Percentiles rank a stretch among this genome's conserved stretches.
Evolutionary conservation across 768 basidiomycete species (phyloP).

Genomic region (Pulveroboletus sp.): DNA sequence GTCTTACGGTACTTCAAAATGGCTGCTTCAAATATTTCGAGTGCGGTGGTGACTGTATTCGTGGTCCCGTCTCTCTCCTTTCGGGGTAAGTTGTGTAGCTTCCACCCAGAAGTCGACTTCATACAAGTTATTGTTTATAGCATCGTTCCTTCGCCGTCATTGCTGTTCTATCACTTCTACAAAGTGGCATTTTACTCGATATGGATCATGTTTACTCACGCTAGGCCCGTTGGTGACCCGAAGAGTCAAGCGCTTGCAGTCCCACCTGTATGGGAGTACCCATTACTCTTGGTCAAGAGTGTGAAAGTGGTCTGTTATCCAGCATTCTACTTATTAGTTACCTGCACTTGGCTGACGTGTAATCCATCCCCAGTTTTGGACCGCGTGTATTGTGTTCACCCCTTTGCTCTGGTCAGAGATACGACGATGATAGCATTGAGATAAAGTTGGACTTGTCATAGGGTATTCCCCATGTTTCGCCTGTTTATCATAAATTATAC

Average conservation of each 20-base stretch:
- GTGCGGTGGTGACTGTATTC: constrained; percentile 81
- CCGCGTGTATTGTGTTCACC: constrained; percentile 82
- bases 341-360: neutral
- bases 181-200: constrained; percentile 92
- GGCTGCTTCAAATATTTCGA: constrained; percentile 99
- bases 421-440: constrained; percentile 52
- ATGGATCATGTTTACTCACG: constrained; percentile 79
- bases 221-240: constrained; percentile 25
- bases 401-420: constrained; percentile 89
- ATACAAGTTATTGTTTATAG: constrained; percentile 35
- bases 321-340: neutral
- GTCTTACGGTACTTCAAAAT: constrained; percentile 57
- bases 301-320: constrained; percentile 64
- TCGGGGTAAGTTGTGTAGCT: constrained; percentile 59
- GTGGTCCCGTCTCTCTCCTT: constrained; percentile 85
- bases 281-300: constrained; percentile 54
- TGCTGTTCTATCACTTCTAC: constrained; percentile 92
- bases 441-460: neutral
- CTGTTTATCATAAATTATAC: constrained; percentile 7
- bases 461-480: neutral
- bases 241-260: constrained; percentile 25
- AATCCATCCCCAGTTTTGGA: constrained; percentile 67
- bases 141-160: constrained; percentile 69
- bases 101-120: neutral
- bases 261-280: constrained; percentile 62